Percentiles rank a stretch among this genome's conserved stretches.
Evolutionary conservation across 441 rosid species (phyloP).

Genomic region (Metrosideros polymorpha): DNA sequence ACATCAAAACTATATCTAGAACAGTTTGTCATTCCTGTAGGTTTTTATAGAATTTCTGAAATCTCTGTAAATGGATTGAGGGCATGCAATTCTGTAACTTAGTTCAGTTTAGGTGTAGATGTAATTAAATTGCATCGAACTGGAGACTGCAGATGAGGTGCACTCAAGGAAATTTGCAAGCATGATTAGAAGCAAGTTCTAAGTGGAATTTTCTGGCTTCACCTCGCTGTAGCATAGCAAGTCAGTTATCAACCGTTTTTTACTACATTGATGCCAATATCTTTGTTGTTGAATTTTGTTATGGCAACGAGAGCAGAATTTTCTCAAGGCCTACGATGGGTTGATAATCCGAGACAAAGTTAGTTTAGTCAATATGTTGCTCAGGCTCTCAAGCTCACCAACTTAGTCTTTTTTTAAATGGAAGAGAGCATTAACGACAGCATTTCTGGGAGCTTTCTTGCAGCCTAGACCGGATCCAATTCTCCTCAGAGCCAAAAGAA

Average conservation of each 20-base stretch:
- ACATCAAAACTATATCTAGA: not conserved
- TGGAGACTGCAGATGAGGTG: not conserved
- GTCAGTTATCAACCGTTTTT: not conserved
- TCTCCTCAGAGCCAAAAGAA: slow-evolving; percentile 25
- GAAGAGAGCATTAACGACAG: not conserved
- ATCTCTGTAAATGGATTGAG: not conserved
- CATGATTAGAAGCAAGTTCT: not conserved
- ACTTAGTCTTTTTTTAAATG: not conserved
- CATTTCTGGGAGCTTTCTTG: not conserved
- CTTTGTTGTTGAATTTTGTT: not conserved
- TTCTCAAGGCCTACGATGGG: not conserved
- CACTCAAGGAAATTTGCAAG: not conserved
- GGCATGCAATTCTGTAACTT: not conserved
- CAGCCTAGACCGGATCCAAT: slow-evolving; percentile 44
- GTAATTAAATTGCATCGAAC: not conserved
- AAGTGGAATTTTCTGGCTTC: not conserved
- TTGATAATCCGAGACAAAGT: not conserved
- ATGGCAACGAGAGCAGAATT: not conserved
- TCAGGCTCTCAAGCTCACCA: not conserved
- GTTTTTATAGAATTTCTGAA: not conserved
- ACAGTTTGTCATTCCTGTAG: not conserved
- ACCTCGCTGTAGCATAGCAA: not conserved
- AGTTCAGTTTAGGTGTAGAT: not conserved
- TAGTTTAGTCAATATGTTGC: not conserved
- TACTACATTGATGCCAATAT: not conserved